Evolutionary conservation across 2,329 filamentous ascomycete species (phyloP).

Genomic region (Aspergillus phoenicis): DNA sequence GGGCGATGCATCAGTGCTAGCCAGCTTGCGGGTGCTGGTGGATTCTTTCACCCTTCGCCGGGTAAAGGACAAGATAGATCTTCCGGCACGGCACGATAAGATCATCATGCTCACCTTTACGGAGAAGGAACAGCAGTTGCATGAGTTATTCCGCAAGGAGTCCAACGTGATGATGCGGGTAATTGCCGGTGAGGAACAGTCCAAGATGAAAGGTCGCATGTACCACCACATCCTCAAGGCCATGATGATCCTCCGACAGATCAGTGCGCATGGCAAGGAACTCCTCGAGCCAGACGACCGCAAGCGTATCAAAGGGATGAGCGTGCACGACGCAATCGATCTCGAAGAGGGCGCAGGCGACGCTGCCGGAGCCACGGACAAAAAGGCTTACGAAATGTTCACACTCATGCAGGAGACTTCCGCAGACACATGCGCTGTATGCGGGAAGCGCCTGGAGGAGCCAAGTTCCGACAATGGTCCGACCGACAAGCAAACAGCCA

Average conservation of each 20-base stretch:
- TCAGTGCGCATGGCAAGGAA: conserved; percentile 93
- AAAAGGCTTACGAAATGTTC: conserved; percentile 83
- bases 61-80: conserved; percentile 84
- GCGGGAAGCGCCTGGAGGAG: conserved; percentile 64
- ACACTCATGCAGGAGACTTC: conserved; percentile 81
- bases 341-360: conserved; percentile 75
- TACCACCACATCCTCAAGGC: conserved; percentile 93
- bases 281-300: conserved; percentile 83
- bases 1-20: conserved; percentile 78
- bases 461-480: conserved; percentile 57
- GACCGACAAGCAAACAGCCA: conserved; percentile 56
- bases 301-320: conserved; percentile 75
- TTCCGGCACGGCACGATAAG: conserved; percentile 73
- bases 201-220: conserved; percentile 76
- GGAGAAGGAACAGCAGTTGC: conserved; percentile 72
- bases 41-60: conserved; percentile 92
- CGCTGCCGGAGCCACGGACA: conserved; percentile 60
- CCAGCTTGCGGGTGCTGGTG: conserved; percentile 81
- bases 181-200: conserved; percentile 66
- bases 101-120: conserved; percentile 76
- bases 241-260: conserved; percentile 82
- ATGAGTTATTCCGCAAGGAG: conserved; percentile 81
- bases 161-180: conserved; percentile 78
- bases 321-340: conserved; percentile 83
- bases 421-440: conserved; percentile 71